A percentile compares a stretch with the other conserved stretches of the same genome.
Conservation (phyloP, 2,329 filamentous ascomycete genomes). For the Colletotrichum plurivorum region DNA sequence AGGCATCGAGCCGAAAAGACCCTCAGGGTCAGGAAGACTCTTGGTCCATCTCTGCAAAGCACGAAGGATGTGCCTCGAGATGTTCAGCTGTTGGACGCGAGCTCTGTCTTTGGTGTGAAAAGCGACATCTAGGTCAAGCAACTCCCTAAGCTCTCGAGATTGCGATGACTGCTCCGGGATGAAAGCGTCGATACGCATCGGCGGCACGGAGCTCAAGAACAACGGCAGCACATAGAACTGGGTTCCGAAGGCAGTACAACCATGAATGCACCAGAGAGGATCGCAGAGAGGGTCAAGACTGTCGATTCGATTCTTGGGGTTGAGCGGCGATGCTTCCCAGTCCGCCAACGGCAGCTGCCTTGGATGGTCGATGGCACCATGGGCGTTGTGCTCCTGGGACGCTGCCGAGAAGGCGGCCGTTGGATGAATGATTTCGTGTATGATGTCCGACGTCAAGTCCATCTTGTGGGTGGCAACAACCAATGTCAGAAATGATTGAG, state of each 20-base stretch:
- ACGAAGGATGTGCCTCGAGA: constrained; percentile 68
- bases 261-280: constrained; percentile 72
- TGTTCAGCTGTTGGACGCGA: constrained; percentile 63
- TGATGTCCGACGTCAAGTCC: constrained; percentile 67
- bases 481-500: constrained; percentile 35
- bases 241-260: constrained; percentile 69
- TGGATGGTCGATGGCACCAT: constrained; percentile 6
- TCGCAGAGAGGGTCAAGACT: constrained; percentile 61
- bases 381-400: background rate
- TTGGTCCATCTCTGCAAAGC: constrained; percentile 67
- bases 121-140: constrained; percentile 64
- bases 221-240: constrained; percentile 71
- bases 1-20: constrained; percentile 62
- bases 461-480: constrained; percentile 51
- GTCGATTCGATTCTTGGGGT: constrained; percentile 73
- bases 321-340: constrained; percentile 67
- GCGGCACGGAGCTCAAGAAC: constrained; percentile 61
- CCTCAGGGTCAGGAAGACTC: constrained; percentile 46
- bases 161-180: constrained; percentile 65
- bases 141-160: constrained; percentile 56
- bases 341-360: constrained; percentile 18
- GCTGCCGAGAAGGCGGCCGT: constrained; percentile 63
- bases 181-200: constrained; percentile 71
- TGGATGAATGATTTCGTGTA: constrained; percentile 71
- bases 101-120: constrained; percentile 69